These are phyloP conservation scores for Russula vinacea DNA, from an alignment of 768 basidiomycete genomes.

Conservation along the genomic window DNA sequence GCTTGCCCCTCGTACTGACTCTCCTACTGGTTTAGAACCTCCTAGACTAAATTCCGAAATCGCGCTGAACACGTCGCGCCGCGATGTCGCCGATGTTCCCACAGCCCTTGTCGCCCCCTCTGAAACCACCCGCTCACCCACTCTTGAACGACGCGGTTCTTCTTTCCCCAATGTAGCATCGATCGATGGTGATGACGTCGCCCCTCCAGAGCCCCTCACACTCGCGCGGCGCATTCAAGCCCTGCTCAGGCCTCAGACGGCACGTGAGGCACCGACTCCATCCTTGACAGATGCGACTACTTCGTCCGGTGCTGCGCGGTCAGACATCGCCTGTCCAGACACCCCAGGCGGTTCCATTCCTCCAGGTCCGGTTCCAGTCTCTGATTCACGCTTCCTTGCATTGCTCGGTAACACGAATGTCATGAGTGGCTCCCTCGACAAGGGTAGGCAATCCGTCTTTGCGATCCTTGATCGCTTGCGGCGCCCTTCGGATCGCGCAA, in stretches of 20 bases:
- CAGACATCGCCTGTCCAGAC: conserved; percentile 21
- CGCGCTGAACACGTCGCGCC: not conserved
- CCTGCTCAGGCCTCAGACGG: conserved; percentile 45
- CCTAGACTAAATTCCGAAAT: not conserved
- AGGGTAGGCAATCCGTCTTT: conserved; percentile 54
- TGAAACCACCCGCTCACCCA: not conserved
- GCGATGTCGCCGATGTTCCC: not conserved
- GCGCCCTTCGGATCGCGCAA: conserved; percentile 21
- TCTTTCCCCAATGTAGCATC: conserved; percentile 1
- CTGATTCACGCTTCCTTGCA: conserved; percentile 49
- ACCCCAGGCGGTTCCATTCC: conserved; percentile 33
- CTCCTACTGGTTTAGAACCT: not conserved
- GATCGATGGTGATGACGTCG: conserved; percentile 9
- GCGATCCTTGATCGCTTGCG: conserved; percentile 52
- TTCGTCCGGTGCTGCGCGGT: conserved; percentile 21
- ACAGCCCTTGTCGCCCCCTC: not conserved
- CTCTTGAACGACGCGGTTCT: conserved; percentile 7
- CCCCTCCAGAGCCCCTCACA: conserved; percentile 41
- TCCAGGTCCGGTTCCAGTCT: conserved; percentile 37
- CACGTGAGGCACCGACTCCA: conserved; percentile 29
- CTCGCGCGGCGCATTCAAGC: conserved; percentile 53
- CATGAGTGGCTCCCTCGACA: conserved; percentile 55
- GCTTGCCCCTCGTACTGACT: not conserved
- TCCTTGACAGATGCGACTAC: conserved; percentile 28
- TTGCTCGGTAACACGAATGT: conserved; percentile 56